Conservation (phyloP, 2,329 filamentous ascomycete species). For the Thermomyces lanuginosus region DNA sequence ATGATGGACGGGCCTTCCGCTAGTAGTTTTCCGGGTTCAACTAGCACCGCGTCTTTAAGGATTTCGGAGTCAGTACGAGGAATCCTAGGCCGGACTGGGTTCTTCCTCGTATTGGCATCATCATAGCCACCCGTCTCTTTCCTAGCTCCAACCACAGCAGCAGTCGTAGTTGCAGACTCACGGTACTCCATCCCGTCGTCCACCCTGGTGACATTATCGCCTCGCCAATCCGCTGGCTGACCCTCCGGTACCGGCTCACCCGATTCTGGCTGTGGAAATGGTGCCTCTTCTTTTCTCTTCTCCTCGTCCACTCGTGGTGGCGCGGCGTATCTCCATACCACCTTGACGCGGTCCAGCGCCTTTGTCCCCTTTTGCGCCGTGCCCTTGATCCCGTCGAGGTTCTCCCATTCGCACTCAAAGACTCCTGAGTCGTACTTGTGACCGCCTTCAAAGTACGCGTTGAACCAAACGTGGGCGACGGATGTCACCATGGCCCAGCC, state of each 20-base stretch:
- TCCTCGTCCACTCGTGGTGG: slow-evolving; percentile 11
- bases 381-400: slow-evolving; percentile 90
- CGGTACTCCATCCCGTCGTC: slow-evolving; percentile 2
- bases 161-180: too few relatives aligned
- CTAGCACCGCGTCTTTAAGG: too few relatives aligned
- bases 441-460: slow-evolving; percentile 80
- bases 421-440: slow-evolving; percentile 51
- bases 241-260: slow-evolving; percentile 56
- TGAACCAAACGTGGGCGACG: slow-evolving; percentile 94
- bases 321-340: slow-evolving; percentile 55
- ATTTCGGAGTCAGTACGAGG: too few relatives aligned
- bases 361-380: slow-evolving; percentile 64
- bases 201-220: slow-evolving; percentile 23
- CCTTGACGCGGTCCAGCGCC: slow-evolving; percentile 64
- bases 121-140: too few relatives aligned
- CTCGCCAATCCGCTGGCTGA: slow-evolving; percentile 58
- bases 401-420: slow-evolving; percentile 56
- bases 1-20: too few relatives aligned
- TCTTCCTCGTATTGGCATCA: too few relatives aligned
- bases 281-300: slow-evolving; percentile 25
- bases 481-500: slow-evolving; percentile 82
- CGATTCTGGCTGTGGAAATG: slow-evolving; percentile 48
- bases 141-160: too few relatives aligned
- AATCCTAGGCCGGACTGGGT: too few relatives aligned
- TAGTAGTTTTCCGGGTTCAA: too few relatives aligned